Evolutionary conservation across 768 basidiomycete species (phyloP).

Genomic region (Russula emetica): DNA sequence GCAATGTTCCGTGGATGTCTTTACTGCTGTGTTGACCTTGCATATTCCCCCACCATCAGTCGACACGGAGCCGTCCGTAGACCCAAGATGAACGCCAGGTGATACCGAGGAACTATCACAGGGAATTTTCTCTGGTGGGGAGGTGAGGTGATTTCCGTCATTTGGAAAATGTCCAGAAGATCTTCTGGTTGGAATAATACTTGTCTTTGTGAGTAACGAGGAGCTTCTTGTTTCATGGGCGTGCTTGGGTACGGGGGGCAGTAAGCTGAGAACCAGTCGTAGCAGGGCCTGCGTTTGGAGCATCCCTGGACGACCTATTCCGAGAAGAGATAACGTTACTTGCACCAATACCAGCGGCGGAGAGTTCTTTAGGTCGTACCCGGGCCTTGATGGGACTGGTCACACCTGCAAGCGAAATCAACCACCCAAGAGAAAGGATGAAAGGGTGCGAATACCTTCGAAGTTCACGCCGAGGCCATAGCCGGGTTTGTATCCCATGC

Average conservation of each 20-base stretch:
- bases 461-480: slow-evolving; percentile 25
- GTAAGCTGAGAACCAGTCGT: background rate
- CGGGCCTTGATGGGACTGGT: slow-evolving; percentile 19
- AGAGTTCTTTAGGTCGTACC: background rate
- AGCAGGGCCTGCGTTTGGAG: background rate
- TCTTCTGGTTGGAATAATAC: background rate
- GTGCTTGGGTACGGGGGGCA: background rate
- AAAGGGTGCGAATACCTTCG: slow-evolving; percentile 23
- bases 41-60: background rate
- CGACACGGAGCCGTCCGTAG: background rate
- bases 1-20: background rate
- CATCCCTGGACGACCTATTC: background rate
- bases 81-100: background rate
- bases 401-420: slow-evolving; percentile 20
- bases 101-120: background rate
- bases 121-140: background rate
- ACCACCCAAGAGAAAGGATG: slow-evolving; percentile 22
- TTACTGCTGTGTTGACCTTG: background rate
- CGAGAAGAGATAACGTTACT: background rate
- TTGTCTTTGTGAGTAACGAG: background rate
- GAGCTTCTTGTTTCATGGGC: background rate
- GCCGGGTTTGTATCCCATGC: slow-evolving; percentile 27
- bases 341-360: slow-evolving; percentile 14
- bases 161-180: background rate
- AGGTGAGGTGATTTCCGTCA: background rate